These are phyloP conservation scores for Candida verbasci DNA, from an alignment of 805 yeast genomes.

Conservation along the genomic window DNA sequence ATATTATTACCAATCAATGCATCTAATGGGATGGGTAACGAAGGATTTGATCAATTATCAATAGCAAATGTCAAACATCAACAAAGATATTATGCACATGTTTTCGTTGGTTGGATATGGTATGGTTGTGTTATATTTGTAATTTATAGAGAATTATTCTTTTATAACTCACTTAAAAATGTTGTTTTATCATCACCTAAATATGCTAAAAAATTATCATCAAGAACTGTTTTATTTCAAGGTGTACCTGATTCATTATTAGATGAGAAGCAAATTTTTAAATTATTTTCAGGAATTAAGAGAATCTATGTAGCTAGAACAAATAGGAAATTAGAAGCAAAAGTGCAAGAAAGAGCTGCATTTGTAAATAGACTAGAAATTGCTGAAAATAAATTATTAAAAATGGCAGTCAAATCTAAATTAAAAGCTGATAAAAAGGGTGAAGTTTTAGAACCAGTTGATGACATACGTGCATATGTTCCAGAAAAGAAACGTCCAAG, in stretches of 20 bases:
- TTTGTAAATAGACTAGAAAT: constrained; percentile 62
- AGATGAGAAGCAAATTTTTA: constrained; percentile 67
- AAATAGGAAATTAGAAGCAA: constrained; percentile 47
- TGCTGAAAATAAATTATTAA: constrained; percentile 56
- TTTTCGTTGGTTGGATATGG: constrained; percentile 72
- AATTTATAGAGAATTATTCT: constrained; percentile 77
- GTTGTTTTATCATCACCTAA: constrained; percentile 78
- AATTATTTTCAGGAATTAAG: constrained; percentile 78
- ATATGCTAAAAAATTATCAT: constrained; percentile 67
- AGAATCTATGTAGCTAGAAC: constrained; percentile 78
- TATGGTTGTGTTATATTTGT: constrained; percentile 67
- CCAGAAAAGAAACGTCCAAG: constrained; percentile 68
- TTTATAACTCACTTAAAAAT: constrained; percentile 69
- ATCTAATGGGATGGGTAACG: constrained; percentile 53
- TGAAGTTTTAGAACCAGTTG: constrained; percentile 36
- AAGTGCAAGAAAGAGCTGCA: constrained; percentile 55
- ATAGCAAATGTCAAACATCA: constrained; percentile 65
- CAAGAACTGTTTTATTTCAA: constrained; percentile 81
- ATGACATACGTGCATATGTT: constrained; percentile 52
- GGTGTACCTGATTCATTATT: constrained; percentile 73
- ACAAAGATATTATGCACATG: constrained; percentile 81
- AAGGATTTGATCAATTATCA: constrained; percentile 72
- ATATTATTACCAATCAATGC: constrained; percentile 84
- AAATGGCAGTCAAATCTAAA: constrained; percentile 59
- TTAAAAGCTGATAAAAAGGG: constrained; percentile 67